phyloP scores from a whole-genome alignment of 2,329 filamentous ascomycete genomes.

The Penicillium corylophilum region DNA sequence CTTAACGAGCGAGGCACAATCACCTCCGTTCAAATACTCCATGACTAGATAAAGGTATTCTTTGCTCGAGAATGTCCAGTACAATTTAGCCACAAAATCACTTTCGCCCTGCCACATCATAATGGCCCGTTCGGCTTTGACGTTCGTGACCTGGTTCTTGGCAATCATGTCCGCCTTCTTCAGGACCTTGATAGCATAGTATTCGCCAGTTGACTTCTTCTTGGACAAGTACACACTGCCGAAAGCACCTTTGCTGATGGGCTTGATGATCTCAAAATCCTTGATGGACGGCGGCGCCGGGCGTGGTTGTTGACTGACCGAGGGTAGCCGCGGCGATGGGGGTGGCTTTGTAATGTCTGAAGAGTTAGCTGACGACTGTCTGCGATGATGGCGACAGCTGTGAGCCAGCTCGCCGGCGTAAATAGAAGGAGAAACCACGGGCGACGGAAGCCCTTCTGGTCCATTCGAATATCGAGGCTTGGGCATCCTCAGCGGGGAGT shows the following conservation, averaged over 20 bases:
- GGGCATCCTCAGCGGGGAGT: constrained; percentile 80
- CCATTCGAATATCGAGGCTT: constrained; percentile 70
- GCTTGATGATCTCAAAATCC: constrained; percentile 99
- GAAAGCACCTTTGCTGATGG: constrained; percentile 97
- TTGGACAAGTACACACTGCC: constrained; percentile 97
- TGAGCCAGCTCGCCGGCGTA: constrained; percentile 68
- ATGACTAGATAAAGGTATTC: constrained; percentile 98
- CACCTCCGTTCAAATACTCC: constrained; percentile 97
- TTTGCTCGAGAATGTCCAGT: constrained; percentile 99
- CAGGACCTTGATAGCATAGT: constrained; percentile 96
- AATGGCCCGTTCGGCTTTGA: constrained; percentile 96
- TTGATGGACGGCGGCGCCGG: constrained; percentile 95
- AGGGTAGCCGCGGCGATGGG: constrained; percentile 76
- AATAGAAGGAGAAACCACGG: constrained; percentile 85
- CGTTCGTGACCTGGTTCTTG: constrained; percentile 98
- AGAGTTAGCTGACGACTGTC: constrained; percentile 87
- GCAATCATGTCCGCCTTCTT: constrained; percentile 99
- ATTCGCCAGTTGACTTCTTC: constrained; percentile 97
- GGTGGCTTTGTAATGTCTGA: constrained; percentile 69
- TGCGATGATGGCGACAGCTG: constrained; percentile 68
- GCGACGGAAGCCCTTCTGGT: constrained; percentile 65
- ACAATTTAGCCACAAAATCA: constrained; percentile 97
- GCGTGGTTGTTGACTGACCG: constrained; percentile 78
- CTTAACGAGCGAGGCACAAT: constrained; percentile 95
- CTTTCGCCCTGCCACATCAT: constrained; percentile 99